phyloP scores from a whole-genome alignment of 2,329 filamentous ascomycete genomes.

The Didymosphaeria variabile region DNA sequence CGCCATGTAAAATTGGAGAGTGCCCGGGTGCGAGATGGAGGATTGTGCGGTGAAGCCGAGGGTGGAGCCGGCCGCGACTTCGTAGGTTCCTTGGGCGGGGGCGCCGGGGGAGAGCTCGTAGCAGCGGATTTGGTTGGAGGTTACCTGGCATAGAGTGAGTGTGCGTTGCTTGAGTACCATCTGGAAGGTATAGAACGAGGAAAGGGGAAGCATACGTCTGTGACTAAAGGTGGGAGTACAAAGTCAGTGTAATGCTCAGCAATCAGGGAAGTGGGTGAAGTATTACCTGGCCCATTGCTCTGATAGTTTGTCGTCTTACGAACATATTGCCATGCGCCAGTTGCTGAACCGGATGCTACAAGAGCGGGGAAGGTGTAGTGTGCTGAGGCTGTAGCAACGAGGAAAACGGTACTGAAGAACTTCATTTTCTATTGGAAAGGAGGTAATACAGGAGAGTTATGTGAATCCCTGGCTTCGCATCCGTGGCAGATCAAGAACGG shows the following conservation, averaged over 20 bases:
- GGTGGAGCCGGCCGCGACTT: conserved; percentile 35
- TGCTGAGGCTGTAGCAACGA: conserved; percentile 36
- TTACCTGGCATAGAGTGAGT: conserved; percentile 21
- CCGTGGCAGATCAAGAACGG: neutral
- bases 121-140: conserved; percentile 32
- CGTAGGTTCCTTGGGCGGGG: conserved; percentile 10
- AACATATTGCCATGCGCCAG: conserved; percentile 45
- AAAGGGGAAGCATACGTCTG: conserved; percentile 25
- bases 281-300: conserved; percentile 44
- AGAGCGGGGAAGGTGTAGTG: conserved; percentile 48
- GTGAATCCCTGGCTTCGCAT: conserved; percentile 2
- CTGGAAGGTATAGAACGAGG: neutral
- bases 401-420: conserved; percentile 32
- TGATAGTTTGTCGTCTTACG: conserved; percentile 49
- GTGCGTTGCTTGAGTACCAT: neutral
- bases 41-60: conserved; percentile 42
- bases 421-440: conserved; percentile 32
- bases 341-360: conserved; percentile 31
- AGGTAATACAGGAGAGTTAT: neutral
- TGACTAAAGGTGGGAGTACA: neutral
- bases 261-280: no score
- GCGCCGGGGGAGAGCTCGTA: conserved; percentile 29
- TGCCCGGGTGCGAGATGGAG: conserved; percentile 43
- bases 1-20: conserved; percentile 50
- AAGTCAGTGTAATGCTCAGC: no score